phyloP scores from a whole-genome alignment of 495 filamentous ascomycete species.

The Bombardia bombarda region DNA sequence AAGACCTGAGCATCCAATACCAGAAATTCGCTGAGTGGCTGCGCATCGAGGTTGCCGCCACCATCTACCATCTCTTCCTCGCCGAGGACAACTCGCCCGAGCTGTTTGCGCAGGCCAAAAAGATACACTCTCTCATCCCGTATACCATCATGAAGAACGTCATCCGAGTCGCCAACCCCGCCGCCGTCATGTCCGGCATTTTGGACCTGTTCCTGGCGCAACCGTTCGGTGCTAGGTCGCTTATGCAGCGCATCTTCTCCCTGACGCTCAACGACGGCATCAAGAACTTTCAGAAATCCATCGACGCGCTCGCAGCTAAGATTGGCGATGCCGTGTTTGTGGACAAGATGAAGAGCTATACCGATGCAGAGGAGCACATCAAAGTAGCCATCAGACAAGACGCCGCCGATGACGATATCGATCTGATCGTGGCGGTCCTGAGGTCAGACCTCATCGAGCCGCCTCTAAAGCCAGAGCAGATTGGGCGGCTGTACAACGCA shows the following conservation, averaged over 20 bases:
- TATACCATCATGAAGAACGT: slow-evolving; percentile 93
- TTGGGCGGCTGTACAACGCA: slow-evolving; percentile 79
- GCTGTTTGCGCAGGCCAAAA: slow-evolving; percentile 85
- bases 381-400: slow-evolving; percentile 70
- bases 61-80: slow-evolving; percentile 93
- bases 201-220: slow-evolving; percentile 93
- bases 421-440: slow-evolving; percentile 78
- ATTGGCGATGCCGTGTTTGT: slow-evolving; percentile 74
- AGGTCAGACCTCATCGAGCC: slow-evolving; percentile 64
- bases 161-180: slow-evolving; percentile 91
- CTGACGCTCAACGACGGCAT: slow-evolving; percentile 90
- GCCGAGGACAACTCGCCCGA: slow-evolving; percentile 97
- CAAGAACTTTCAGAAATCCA: slow-evolving; percentile 69
- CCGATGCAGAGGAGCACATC: slow-evolving; percentile 59
- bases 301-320: slow-evolving; percentile 65
- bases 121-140: slow-evolving; percentile 87
- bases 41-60: slow-evolving; percentile 93
- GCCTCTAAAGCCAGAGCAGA: slow-evolving; percentile 60
- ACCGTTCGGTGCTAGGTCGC: slow-evolving; percentile 79
- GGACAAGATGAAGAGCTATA: slow-evolving; percentile 72
- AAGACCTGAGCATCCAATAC: slow-evolving; percentile 86
- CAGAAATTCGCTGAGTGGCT: slow-evolving; percentile 98
- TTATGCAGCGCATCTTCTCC: slow-evolving; percentile 88
- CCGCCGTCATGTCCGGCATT: slow-evolving; percentile 87
- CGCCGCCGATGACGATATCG: slow-evolving; percentile 59